Conservation (phyloP, 768 basidiomycete genomes). For the Tricholoma flavovirens region DNA sequence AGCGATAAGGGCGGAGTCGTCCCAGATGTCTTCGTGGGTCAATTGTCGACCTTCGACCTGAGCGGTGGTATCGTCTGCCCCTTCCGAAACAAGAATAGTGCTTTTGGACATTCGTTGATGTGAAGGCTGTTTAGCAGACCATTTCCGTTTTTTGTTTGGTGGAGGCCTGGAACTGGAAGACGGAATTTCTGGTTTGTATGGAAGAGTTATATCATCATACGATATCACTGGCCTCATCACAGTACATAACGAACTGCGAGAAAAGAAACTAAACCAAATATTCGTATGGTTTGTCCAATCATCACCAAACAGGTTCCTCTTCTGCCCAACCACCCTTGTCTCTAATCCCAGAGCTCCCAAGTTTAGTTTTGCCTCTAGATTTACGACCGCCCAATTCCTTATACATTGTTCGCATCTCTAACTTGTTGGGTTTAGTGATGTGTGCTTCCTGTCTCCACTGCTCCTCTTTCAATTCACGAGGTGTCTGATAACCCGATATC, state of each 20-base stretch:
- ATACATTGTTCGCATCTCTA: slow-evolving; percentile 88
- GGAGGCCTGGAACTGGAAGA: slow-evolving; percentile 21
- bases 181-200: slow-evolving; percentile 26
- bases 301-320: slow-evolving; percentile 21
- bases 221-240: slow-evolving; percentile 42
- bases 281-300: background rate
- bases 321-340: slow-evolving; percentile 78
- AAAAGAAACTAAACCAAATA: too few relatives aligned
- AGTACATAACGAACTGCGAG: background rate
- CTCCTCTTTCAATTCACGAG: slow-evolving; percentile 73
- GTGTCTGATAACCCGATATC: slow-evolving; percentile 69
- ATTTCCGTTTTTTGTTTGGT: slow-evolving; percentile 54
- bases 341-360: slow-evolving; percentile 56
- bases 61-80: slow-evolving; percentile 15
- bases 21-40: slow-evolving; percentile 77
- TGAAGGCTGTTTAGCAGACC: slow-evolving; percentile 22
- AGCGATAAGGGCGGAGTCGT: slow-evolving; percentile 75
- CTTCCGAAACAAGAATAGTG: too few relatives aligned
- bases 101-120: too few relatives aligned
- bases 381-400: slow-evolving; percentile 88
- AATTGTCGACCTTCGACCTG: slow-evolving; percentile 49
- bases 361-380: slow-evolving; percentile 64
- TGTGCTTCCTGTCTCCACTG: slow-evolving; percentile 56
- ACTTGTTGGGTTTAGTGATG: slow-evolving; percentile 56
- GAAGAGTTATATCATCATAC: slow-evolving; percentile 58